A percentile compares a stretch with the other conserved stretches of the same genome.
These are phyloP conservation scores for Populus tomentosa DNA, from an alignment of 441 rosid species.

Conservation along the genomic window DNA sequence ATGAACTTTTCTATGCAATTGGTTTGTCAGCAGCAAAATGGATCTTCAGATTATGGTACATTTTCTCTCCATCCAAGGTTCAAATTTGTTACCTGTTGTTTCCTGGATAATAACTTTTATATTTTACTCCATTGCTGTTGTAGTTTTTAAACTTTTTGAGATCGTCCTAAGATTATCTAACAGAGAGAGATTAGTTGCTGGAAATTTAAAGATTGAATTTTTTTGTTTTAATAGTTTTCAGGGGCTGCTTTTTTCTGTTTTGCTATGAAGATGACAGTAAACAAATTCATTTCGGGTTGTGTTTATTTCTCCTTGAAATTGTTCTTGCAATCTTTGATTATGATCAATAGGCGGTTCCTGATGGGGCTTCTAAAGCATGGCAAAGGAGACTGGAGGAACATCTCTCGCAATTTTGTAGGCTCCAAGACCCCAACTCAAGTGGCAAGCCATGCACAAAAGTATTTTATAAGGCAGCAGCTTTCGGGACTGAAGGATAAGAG, in stretches of 20 bases:
- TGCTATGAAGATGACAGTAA: background rate
- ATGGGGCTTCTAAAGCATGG: conserved; percentile 87
- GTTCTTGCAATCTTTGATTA: conserved; percentile 21
- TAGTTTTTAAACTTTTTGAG: background rate
- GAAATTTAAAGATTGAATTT: background rate
- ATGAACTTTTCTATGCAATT: background rate
- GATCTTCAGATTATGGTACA: background rate
- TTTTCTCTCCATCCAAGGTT: background rate
- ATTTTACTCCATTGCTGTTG: background rate
- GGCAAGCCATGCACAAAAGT: conserved; percentile 97
- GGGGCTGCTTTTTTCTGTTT: background rate
- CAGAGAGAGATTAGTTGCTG: background rate
- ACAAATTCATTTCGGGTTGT: background rate
- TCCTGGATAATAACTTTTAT: background rate
- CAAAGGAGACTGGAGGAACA: conserved; percentile 98
- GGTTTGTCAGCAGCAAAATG: background rate
- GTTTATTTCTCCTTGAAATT: background rate
- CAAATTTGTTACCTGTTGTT: background rate
- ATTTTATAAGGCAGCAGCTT: conserved; percentile 80
- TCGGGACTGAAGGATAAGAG: conserved; percentile 92
- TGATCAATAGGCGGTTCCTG: conserved; percentile 60
- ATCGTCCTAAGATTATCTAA: background rate
- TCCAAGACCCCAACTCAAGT: conserved; percentile 93
- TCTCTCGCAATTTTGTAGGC: conserved; percentile 78
- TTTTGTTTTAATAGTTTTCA: background rate